phyloP scores from a whole-genome alignment of 1,284 basidiomycete species.

The Trichosporon ovoides region DNA sequence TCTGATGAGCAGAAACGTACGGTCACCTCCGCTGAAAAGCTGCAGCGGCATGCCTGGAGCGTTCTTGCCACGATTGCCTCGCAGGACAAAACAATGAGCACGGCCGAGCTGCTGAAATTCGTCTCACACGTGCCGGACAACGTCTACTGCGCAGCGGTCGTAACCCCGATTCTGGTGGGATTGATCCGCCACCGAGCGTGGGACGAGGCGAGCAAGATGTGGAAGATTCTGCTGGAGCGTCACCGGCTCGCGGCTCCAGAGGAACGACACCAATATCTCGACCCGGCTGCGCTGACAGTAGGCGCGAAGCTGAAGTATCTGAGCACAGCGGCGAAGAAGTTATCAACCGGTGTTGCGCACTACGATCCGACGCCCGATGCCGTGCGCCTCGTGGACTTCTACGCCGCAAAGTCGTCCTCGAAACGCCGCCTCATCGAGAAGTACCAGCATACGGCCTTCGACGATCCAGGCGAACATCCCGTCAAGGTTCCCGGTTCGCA shows the following conservation, averaged over 20 bases:
- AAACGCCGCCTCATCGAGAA: background rate
- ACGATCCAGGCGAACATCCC: too few species aligned
- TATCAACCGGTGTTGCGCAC: background rate
- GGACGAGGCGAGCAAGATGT: slow-evolving; percentile 23
- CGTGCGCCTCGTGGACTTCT: slow-evolving; percentile 29
- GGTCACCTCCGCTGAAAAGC: background rate
- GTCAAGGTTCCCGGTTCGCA: slow-evolving; percentile 11
- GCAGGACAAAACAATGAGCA: background rate
- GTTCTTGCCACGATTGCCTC: slow-evolving; percentile 11
- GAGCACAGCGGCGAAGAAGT: background rate
- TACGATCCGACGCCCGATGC: slow-evolving; percentile 19
- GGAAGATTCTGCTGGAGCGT: slow-evolving; percentile 20
- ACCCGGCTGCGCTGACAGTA: slow-evolving; percentile 29
- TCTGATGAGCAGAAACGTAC: too few species aligned
- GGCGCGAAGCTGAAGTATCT: slow-evolving; percentile 23
- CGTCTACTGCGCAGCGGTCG: slow-evolving; percentile 12
- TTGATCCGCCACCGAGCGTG: slow-evolving; percentile 21
- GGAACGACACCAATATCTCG: slow-evolving; percentile 20
- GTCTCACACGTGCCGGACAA: slow-evolving; percentile 17
- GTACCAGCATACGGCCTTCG: background rate
- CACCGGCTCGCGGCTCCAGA: background rate
- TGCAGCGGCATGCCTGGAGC: slow-evolving; percentile 7
- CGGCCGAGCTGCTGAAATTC: slow-evolving; percentile 20
- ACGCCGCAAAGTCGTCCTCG: background rate
- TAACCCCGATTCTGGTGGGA: slow-evolving; percentile 32